Evolutionary conservation across 2,329 filamentous ascomycete species (phyloP), one percentile per base, ranked within the genome.

Genomic region (Trematosphaeria pertusa): DNA sequence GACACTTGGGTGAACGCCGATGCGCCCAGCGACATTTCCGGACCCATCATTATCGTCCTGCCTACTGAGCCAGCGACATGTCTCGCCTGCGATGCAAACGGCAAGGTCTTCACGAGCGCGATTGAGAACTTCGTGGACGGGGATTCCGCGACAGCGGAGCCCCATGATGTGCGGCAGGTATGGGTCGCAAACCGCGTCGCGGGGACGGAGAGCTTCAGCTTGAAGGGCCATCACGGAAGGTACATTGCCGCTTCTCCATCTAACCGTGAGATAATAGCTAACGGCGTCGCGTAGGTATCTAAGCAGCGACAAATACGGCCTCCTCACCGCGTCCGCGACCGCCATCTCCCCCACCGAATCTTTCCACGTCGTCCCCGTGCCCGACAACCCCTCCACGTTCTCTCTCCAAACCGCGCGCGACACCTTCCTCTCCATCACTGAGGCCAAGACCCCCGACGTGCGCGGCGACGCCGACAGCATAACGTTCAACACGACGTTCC

Each of bases 1-100:
- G 90, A 96, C 72, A 91, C 83, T 70, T 99, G 94, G 94, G 91
- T 97, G 4, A 89, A 87, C 4, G 92, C 91, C 58, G 91, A 96
- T 54, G 76, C 76, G 3, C 73, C 85, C 9, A 78, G 77, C 47
- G 93, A 97, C 67, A 81, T 97, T 31, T 78, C 85, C 3, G 94
- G 93, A 0, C 93, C 94, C 1, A 76, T 96, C 40, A 80, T 97
- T 62, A 79, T 97, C 43, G 88, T 96, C 1, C 77, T 97, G 4
- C 87, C 91, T 2, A 89, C 89, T 1, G 82, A 86, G 8, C 83
- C 83, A 1, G 83, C 87, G 0, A 85, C 86, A 0, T 90, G 89
- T 52, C 78, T 97, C 39, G 89, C 92, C 10, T 92, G 88, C 75
- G 94, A 99, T 68, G 85, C 88, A 32, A 87, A 85, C 52, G 94